Conservation (phyloP, 345 rosid species). For the Eucalyptus pumila region DNA sequence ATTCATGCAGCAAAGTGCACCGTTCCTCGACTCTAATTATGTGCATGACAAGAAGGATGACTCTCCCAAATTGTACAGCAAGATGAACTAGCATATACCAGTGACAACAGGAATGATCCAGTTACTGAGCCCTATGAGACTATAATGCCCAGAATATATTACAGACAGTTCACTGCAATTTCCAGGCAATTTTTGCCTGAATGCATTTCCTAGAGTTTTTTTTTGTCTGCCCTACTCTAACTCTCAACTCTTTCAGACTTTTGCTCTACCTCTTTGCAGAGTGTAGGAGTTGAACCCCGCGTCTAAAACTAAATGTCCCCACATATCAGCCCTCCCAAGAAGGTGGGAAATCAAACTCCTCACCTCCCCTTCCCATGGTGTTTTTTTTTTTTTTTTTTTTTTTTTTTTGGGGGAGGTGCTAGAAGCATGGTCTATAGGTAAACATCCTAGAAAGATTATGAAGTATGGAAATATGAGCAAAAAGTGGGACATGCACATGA, state of each 20-base stretch:
- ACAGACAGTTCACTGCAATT: not conserved
- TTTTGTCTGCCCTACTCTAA: too few relatives aligned
- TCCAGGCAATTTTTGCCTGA: not conserved
- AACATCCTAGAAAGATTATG: not conserved
- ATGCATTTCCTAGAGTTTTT: not conserved
- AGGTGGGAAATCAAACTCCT: too few relatives aligned
- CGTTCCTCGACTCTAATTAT: not conserved
- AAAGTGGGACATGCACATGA: not conserved
- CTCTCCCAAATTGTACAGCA: not conserved
- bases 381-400: too few relatives aligned
- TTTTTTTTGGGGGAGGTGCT: not conserved
- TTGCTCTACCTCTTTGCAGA: too few relatives aligned
- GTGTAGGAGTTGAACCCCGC: too few relatives aligned
- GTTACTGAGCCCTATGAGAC: not conserved
- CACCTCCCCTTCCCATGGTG: too few relatives aligned
- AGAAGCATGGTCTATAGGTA: not conserved
- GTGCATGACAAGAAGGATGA: not conserved
- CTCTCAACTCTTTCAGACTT: too few relatives aligned
- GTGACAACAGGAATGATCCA: not conserved
- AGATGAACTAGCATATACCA: not conserved
- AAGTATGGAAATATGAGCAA: not conserved
- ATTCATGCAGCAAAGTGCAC: not conserved
- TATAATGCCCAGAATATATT: not conserved
- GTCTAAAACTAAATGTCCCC: too few relatives aligned
- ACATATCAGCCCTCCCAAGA: too few relatives aligned